A percentile compares a stretch with the other conserved stretches of the same genome.
phyloP scores from a whole-genome alignment of 345 rosid genomes.

The Chamaenerion angustifolium region DNA sequence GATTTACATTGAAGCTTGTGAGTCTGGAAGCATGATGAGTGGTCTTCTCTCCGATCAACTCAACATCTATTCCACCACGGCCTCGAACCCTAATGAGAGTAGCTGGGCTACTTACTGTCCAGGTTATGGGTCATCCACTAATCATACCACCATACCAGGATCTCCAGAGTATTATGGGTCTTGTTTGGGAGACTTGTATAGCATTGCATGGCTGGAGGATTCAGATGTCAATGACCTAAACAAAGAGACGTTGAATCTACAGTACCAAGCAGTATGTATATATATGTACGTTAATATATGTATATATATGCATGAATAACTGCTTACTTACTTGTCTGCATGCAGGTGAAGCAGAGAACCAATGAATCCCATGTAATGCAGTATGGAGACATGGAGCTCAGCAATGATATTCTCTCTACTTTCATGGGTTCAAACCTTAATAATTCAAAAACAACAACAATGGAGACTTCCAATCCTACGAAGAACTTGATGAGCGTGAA shows the following conservation, averaged over 20 bases:
- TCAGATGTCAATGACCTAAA: too few relatives aligned
- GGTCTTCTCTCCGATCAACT: slow-evolving; percentile 34
- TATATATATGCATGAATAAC: too few relatives aligned
- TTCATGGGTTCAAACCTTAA: neutral
- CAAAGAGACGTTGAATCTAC: too few relatives aligned
- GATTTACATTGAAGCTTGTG: slow-evolving; percentile 59
- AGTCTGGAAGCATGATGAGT: slow-evolving; percentile 51
- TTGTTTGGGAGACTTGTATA: too few relatives aligned
- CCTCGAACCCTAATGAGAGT: slow-evolving; percentile 34
- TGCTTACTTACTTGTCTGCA: too few relatives aligned
- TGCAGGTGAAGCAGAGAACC: slow-evolving; percentile 1
- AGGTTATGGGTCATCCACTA: neutral
- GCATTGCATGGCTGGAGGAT: too few relatives aligned
- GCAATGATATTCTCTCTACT: slow-evolving; percentile 2
- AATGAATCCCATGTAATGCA: slow-evolving; percentile 5
- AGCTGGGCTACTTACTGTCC: slow-evolving; percentile 44
- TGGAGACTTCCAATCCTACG: too few relatives aligned
- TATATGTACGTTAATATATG: too few relatives aligned
- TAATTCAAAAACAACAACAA: neutral
- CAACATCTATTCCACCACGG: slow-evolving; percentile 44
- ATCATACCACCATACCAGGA: too few relatives aligned
- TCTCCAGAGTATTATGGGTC: too few relatives aligned
- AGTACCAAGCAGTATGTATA: slow-evolving; percentile 1
- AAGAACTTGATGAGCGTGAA: too few relatives aligned
- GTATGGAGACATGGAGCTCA: neutral